Conservation (phyloP, 306 rosid species). For the Sesbania bispinosa region DNA sequence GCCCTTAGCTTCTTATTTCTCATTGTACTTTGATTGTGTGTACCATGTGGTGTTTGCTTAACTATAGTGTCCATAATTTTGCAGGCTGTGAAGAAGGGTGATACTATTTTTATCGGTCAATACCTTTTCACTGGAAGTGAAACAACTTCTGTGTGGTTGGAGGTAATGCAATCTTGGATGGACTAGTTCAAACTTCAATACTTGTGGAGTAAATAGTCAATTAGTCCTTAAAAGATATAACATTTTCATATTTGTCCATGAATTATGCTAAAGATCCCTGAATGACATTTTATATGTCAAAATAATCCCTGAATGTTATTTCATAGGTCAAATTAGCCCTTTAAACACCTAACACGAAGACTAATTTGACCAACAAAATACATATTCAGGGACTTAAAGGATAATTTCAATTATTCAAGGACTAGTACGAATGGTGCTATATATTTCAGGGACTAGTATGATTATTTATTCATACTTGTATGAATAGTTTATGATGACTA, state of each 20-base stretch:
- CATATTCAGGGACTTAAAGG: no score
- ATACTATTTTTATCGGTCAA: constrained; percentile 40
- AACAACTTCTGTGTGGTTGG: constrained; percentile 43
- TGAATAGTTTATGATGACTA: no score
- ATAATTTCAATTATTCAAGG: no score
- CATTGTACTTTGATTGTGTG: background rate
- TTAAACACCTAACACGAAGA: background rate
- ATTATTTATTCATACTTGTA: no score
- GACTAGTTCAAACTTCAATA: background rate
- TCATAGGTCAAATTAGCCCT: background rate
- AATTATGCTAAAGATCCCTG: background rate
- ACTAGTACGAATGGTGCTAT: no score
- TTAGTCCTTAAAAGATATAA: background rate
- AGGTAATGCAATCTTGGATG: constrained; percentile 31
- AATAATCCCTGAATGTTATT: background rate
- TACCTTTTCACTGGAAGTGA: constrained; percentile 43
- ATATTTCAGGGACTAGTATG: no score
- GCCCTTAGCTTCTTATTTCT: no score
- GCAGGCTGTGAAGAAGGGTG: constrained; percentile 48
- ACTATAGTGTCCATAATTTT: constrained; percentile 6
- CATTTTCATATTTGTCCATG: background rate
- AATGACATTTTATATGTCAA: background rate
- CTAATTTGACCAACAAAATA: background rate
- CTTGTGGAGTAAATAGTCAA: background rate
- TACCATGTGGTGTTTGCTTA: background rate